A percentile compares a stretch with the other conserved stretches of the same genome.
Evolutionary conservation across 371 early-diverging fungal species (phyloP).

Genomic region (Catenaria anguillulae): DNA sequence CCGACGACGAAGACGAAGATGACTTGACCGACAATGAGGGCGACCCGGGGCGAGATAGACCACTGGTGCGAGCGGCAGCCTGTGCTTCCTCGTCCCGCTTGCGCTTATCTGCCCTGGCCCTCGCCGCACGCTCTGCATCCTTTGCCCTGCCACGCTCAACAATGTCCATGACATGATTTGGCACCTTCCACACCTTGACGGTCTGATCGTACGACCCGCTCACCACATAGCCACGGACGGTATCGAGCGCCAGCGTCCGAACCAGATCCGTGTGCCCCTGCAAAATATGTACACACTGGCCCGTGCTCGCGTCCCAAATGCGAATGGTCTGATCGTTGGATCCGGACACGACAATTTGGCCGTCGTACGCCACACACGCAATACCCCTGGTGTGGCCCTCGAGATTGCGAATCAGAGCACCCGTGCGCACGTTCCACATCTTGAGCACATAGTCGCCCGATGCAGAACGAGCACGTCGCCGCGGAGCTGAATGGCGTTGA

Average conservation of each 20-base stretch:
- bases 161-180: slow-evolving; percentile 32
- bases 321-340: slow-evolving; percentile 87
- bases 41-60: neutral
- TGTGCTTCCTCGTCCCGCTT: too few species aligned
- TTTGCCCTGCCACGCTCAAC: slow-evolving; percentile 29
- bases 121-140: neutral
- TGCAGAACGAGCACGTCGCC: slow-evolving; percentile 52
- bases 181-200: slow-evolving; percentile 84
- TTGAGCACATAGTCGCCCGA: slow-evolving; percentile 70
- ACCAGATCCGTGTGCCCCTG: slow-evolving; percentile 80
- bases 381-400: slow-evolving; percentile 66
- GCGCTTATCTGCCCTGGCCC: neutral
- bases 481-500: slow-evolving; percentile 67
- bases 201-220: slow-evolving; percentile 83
- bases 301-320: slow-evolving; percentile 83
- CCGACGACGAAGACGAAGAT: neutral
- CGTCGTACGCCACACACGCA: slow-evolving; percentile 86
- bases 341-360: slow-evolving; percentile 73
- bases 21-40: neutral
- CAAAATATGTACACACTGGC: slow-evolving; percentile 50
- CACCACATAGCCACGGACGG: slow-evolving; percentile 42
- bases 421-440: slow-evolving; percentile 66
- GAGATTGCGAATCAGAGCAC: slow-evolving; percentile 47
- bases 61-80: neutral
- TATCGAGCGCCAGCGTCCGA: slow-evolving; percentile 63